Base-by-base conservation (phyloP, 306 rosid species). In the Arachis hypogaea region DNA sequence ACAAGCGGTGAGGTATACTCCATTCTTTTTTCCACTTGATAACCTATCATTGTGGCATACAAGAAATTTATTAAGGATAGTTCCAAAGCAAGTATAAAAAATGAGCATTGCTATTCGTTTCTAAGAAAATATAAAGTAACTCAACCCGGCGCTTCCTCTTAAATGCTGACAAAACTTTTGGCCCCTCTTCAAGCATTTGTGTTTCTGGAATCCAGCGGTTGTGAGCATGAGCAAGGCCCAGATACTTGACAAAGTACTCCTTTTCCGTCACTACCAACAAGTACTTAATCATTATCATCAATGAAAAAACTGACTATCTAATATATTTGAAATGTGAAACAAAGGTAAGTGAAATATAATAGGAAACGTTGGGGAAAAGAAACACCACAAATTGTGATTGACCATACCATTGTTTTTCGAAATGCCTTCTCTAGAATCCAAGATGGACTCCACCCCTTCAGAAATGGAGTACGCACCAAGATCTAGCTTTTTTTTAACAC, bases 211-310 rank as follows among this genome's bases (percentile, higher is more conserved):
- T 78, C 86, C 83, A 82, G 77, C 78, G 14, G 70, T 78, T 82
- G 76, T 82, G 83, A 66, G 80, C 83, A 82, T 82, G 81, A 70
- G 86, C 78, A 14, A 82, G 78, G 51, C 75, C 81, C 38, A 61
- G 68, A 56, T 82, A 82, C 66, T 78, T 78, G 68, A 82, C 83
- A 68, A 74, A 70, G 71, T 82, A 82, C 78, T 78, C 81, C 57
- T 56, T 69, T 72, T 65, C 65, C 78, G 41, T 52, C 64, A 71
- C 83, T 82, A 59, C 74, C 66, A 82, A 22, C 75, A 78, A 44
- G 36, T 47, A 74, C 41, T 41, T 69, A 58, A 46, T 67, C 57
- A 58, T 69, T 57, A 41, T 63, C 29, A 78, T 11, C 64, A 59
- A 51, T 11, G 52, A 59, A 18, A 47, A 66, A 61, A 59, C 9